phyloP scores from a whole-genome alignment of 495 filamentous ascomycete genomes.

The Penicillium waksmanii region DNA sequence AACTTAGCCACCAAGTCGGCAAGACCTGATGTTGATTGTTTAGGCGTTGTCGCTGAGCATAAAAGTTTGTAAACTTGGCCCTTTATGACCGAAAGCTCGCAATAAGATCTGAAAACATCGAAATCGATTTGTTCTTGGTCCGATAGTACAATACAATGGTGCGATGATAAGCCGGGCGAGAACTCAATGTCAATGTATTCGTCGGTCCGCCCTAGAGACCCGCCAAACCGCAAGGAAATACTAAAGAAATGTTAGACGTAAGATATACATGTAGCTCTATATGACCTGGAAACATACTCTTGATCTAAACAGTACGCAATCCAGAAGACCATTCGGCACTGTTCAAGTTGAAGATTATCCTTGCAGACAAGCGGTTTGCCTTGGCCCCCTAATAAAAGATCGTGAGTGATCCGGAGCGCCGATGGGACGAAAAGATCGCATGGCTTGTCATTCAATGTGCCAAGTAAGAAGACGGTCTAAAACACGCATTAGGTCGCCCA shows the following conservation, averaged over 20 bases:
- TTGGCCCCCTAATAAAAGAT: background rate
- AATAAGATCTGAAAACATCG: background rate
- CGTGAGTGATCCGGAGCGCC: background rate
- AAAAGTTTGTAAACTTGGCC: background rate
- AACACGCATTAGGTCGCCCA: background rate
- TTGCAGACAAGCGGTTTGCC: background rate
- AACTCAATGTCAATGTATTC: background rate
- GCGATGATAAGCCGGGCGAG: background rate
- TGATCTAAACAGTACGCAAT: background rate
- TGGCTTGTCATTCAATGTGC: background rate
- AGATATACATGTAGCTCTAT: background rate
- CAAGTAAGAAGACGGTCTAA: background rate
- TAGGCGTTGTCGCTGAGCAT: background rate
- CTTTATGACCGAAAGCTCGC: background rate
- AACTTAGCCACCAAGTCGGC: background rate
- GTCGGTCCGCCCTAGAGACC: background rate
- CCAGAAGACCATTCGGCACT: conserved; percentile 1
- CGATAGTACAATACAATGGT: background rate
- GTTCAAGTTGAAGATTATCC: background rate
- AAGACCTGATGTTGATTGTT: background rate
- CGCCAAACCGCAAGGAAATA: background rate
- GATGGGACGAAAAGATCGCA: background rate
- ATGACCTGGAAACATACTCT: background rate
- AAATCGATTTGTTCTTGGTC: background rate
- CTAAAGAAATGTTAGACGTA: background rate